A percentile compares a stretch with the other conserved stretches of the same genome.
Conservation (phyloP, 345 rosid species). For the Populus ilicifolia region DNA sequence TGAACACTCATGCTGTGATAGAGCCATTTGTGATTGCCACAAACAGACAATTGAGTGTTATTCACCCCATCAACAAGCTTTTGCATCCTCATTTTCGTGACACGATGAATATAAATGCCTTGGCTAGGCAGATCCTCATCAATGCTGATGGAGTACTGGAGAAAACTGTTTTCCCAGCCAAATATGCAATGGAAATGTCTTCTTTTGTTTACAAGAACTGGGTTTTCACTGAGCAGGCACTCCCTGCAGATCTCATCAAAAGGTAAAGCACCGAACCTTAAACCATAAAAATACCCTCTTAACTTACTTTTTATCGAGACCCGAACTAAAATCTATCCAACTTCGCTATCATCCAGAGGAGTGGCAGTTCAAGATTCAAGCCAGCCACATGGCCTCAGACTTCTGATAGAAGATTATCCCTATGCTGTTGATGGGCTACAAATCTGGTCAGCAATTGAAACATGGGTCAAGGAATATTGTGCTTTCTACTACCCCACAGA, state of each 20-base stretch:
- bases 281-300: background rate
- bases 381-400: conserved; percentile 54
- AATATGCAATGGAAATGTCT: conserved; percentile 80
- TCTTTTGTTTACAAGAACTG: conserved; percentile 61
- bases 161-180: conserved; percentile 67
- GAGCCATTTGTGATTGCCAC: conserved; percentile 86
- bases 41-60: conserved; percentile 70
- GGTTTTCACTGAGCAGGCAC: conserved; percentile 76
- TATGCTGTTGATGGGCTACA: conserved; percentile 89
- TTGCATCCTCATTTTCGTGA: conserved; percentile 88
- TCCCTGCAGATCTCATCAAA: conserved; percentile 71
- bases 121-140: conserved; percentile 77
- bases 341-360: conserved; percentile 46
- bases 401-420: conserved; percentile 81
- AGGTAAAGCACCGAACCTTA: conserved; percentile 39
- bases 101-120: conserved; percentile 86
- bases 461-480: conserved; percentile 81
- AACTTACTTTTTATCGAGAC: background rate
- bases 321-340: background rate
- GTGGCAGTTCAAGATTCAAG: conserved; percentile 56
- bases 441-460: conserved; percentile 83
- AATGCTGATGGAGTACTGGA: conserved; percentile 77
- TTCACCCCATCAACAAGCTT: conserved; percentile 86
- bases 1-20: conserved; percentile 77
- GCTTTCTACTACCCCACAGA: conserved; percentile 60